phyloP scores from a whole-genome alignment of 2,329 filamentous ascomycete species.

The Waltergamsia citrina region DNA sequence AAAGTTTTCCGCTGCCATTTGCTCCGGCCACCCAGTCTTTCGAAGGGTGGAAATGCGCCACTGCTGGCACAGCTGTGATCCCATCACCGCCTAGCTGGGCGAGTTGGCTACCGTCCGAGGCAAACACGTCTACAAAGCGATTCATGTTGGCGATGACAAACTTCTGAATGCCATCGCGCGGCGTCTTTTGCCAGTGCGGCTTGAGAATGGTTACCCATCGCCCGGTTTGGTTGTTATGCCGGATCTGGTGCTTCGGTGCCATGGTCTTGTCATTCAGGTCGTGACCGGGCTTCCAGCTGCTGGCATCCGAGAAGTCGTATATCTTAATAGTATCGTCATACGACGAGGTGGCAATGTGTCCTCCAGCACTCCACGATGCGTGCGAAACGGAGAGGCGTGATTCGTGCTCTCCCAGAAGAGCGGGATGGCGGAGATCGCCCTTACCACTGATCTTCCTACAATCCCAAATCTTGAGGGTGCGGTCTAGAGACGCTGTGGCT shows the following conservation, averaged over 20 bases:
- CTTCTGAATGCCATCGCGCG: constrained; percentile 70
- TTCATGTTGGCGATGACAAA: constrained; percentile 98
- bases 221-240: constrained; percentile 93
- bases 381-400: constrained; percentile 84
- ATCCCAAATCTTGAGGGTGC: constrained; percentile 89
- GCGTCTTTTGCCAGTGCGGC: constrained; percentile 80
- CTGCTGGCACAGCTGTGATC: constrained; percentile 90
- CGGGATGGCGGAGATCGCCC: constrained; percentile 50
- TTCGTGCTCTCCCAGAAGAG: constrained; percentile 70
- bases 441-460: constrained; percentile 66
- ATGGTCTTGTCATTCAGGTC: constrained; percentile 53
- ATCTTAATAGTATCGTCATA: constrained; percentile 97
- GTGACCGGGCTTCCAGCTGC: constrained; percentile 48
- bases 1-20: constrained; percentile 85
- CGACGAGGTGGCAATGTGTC: constrained; percentile 81
- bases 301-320: constrained; percentile 62
- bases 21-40: constrained; percentile 89
- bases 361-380: constrained; percentile 77
- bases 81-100: constrained; percentile 81
- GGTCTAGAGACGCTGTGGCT: constrained; percentile 82
- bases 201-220: constrained; percentile 80
- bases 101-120: constrained; percentile 72
- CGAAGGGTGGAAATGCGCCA: constrained; percentile 80
- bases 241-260: constrained; percentile 57
- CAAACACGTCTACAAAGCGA: constrained; percentile 87